Evolutionary conservation across 2,329 filamentous ascomycete genomes (phyloP), one percentile per base, ranked within the genome.

Genomic region (Xylaria sp.): DNA sequence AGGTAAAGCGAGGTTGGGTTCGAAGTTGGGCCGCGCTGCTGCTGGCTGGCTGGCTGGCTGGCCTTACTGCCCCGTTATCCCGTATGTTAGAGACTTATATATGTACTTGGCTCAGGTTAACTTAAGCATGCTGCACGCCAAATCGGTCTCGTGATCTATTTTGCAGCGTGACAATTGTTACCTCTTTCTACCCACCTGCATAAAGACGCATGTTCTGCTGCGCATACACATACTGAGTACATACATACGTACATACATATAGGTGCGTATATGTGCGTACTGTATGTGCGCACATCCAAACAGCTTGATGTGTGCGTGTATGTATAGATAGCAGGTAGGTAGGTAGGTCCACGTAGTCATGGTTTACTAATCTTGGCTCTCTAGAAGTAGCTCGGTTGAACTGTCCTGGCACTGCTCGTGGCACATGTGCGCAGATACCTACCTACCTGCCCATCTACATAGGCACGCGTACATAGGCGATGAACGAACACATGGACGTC

Each of bases 21-120:
- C 55, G 54, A 70, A 48, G 63, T 71, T 71, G 69, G 69, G 69
- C 69, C 63, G 66, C 69, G 69, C 56, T 69, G 66, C 66, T 39
- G 28, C 34, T 62, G 56, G 20, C 46, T 20, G 12, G 28, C 34
- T 62, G 56, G 20, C 46, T 20, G 12, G 28, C 34, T 62, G 56
- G 20, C 46, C 46, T 25, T 12, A 8, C 18, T 3, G 39, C 52
- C 50, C 56, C 4, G 34, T 32, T 50, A 63, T 58, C 50, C 50
- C 56, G 46, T 60, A 58, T 37, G 25, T 28, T 55, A 59, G 44
- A 57, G 56, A 15, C 20, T 44, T 57, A 54, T 5, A n/a, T 48
- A 20, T 9, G 9, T 48, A 28, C 3, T 3, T 28, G 28, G n/a
- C 13, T 12, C 23, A 51, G 15, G 48, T 51, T 13, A 48, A 46